Percentiles rank a stretch among this genome's conserved stretches.
Evolutionary conservation across 129 eudicot species (phyloP).

Genomic region (Ambrosia trifida): DNA sequence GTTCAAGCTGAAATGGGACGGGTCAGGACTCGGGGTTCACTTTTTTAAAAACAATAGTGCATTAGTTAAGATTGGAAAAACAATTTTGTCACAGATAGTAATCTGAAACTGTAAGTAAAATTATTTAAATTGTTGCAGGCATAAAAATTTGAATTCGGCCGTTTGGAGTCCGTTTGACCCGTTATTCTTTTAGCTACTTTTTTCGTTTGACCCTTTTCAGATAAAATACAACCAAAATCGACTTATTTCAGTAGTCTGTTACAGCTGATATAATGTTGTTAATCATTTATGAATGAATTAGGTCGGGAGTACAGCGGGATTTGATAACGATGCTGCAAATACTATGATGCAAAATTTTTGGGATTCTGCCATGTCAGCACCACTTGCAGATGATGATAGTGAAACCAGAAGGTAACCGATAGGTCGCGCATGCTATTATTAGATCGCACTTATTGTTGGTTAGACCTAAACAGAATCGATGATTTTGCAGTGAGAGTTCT

Average conservation of each 20-base stretch:
- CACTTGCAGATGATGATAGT: conserved; percentile 71
- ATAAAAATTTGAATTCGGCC: neutral
- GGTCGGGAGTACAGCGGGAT: conserved; percentile 83
- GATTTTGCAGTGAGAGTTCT: conserved; percentile 68
- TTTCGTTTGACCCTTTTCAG: neutral
- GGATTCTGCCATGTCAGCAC: conserved; percentile 86
- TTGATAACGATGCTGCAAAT: conserved; percentile 65
- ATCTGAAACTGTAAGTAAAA: neutral
- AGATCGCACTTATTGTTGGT: neutral
- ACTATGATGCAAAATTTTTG: conserved; percentile 92
- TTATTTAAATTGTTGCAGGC: neutral
- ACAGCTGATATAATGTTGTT: conserved; percentile 4
- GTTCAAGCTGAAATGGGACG: neutral
- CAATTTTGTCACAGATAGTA: conserved; percentile 5
- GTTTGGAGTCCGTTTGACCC: neutral
- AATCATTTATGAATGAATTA: conserved; percentile 21
- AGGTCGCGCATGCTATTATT: conserved; percentile 1
- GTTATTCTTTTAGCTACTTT: neutral
- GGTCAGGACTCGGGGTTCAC: neutral
- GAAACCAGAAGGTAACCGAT: conserved; percentile 67
- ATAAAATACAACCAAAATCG: neutral
- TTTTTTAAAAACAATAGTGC: neutral
- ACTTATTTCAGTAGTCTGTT: neutral
- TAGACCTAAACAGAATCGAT: conserved; percentile 10
- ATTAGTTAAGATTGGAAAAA: neutral